A percentile compares a stretch with the other conserved stretches of the same genome.
phyloP scores from a whole-genome alignment of 345 rosid species.

The Trapa bicornis region DNA sequence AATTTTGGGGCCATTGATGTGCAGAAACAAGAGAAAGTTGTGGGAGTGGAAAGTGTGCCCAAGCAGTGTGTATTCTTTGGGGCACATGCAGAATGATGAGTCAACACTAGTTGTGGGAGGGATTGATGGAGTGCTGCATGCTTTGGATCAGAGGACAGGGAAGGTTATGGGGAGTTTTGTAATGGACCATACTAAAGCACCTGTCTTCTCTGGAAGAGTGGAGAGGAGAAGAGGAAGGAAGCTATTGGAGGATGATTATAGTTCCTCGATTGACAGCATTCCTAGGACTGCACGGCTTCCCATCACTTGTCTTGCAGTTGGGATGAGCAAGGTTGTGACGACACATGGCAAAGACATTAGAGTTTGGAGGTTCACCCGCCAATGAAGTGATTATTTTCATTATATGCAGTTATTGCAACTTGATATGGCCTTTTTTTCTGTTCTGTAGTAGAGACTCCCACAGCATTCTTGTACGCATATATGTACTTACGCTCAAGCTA shows the following conservation, averaged over 20 bases:
- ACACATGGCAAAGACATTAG: constrained; percentile 54
- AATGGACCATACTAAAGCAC: constrained; percentile 21
- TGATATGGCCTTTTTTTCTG: not conserved
- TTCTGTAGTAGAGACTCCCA: not conserved
- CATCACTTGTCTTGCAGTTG: constrained; percentile 66
- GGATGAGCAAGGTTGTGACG: constrained; percentile 72
- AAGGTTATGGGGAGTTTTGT: constrained; percentile 39
- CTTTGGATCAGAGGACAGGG: constrained; percentile 58
- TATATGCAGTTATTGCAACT: not conserved
- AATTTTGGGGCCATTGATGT: not conserved
- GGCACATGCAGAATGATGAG: constrained; percentile 39
- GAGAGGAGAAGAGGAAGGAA: constrained; percentile 43
- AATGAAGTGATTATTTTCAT: not conserved
- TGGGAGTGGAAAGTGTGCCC: constrained; percentile 73
- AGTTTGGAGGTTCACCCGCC: constrained; percentile 45
- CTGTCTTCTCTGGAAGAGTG: constrained; percentile 15
- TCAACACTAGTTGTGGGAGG: constrained; percentile 64
- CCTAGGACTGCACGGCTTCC: constrained; percentile 49
- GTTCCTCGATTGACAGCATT: constrained; percentile 24
- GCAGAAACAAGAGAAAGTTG: constrained; percentile 59
- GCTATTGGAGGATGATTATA: constrained; percentile 18
- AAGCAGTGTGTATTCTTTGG: constrained; percentile 61
- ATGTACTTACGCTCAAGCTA: too few relatives aligned
- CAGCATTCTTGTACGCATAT: not conserved
- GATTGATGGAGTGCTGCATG: constrained; percentile 71